Base-by-base conservation (phyloP, 106 monocot species). In the Narthecium ossifragum region DNA sequence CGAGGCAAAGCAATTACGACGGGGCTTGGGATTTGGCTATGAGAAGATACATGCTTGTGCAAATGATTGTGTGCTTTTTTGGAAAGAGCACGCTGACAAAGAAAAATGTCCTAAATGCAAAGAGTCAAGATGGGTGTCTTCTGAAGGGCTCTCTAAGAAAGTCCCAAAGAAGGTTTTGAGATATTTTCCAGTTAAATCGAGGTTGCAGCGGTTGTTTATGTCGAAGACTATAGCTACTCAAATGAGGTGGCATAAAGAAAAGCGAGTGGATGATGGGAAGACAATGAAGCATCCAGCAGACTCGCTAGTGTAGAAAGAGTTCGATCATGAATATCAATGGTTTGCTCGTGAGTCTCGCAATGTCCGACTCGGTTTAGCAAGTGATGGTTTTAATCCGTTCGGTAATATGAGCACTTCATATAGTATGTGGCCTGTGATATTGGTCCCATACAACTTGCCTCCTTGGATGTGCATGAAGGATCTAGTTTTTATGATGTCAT, bases 401-500 rank as follows among this genome's bases (percentile, higher is more conserved):
- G 50, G 51, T 34, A 49, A 5, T 18, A 60, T 59, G 58, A 69
- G 50, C 18, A 69, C 15, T 24, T 4, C 25, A 14, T 27, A 73
- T 51, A 65, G 63, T 23, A 41, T n/a, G 7, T 64, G 63, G 56
- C 64, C 45, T 25, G 33, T 72, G 15, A 41, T 72, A 3, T 22
- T 72, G 15, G 33, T 72, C 13, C 46, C 49, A 28, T 64, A 64
- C 13, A 64, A 72, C 33, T 57, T 72, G 20, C 72, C 64, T 45
- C 57, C 34, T 17, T 72, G 57, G 72, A 55, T 33, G 46, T 72
- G 64, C 26, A 64, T 64, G 46, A 64, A 64, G 36, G 21, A 55
- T n/a, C 2, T 30, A 0, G 26, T 45, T 20, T 28, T 47, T 26
- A 48, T 69, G 2, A 12, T 73, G 17, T 51, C 64, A 2, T 30